phyloP scores from a whole-genome alignment of 225 moss, liverwort and hornwort genomes.

The Marchantia paleacea region DNA sequence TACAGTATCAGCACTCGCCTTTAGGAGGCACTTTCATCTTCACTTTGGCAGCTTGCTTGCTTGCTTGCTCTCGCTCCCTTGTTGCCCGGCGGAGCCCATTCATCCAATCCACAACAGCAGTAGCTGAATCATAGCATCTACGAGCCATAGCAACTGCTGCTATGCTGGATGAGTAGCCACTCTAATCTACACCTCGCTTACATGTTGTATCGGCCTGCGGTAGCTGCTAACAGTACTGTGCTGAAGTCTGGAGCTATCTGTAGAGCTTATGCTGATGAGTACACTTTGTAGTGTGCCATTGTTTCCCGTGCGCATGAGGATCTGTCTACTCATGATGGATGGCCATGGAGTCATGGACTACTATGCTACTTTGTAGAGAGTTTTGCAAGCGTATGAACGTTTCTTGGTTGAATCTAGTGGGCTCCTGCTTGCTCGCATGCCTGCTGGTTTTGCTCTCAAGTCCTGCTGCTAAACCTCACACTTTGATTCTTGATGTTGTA shows the following conservation, averaged over 20 bases:
- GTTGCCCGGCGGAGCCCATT: not conserved
- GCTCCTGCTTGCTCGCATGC: no score
- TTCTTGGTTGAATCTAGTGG: not conserved
- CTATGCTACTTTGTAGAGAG: not conserved
- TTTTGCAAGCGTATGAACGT: not conserved
- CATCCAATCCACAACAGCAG: slow-evolving; percentile 4
- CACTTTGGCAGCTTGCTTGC: not conserved
- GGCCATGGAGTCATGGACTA: not conserved
- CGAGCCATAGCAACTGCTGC: not conserved
- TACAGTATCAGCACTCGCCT: not conserved
- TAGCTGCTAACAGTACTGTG: not conserved
- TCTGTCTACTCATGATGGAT: not conserved
- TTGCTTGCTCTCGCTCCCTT: not conserved
- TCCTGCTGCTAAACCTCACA: no score
- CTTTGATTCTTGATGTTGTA: not conserved
- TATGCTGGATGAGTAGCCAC: not conserved
- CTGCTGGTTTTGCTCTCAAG: no score
- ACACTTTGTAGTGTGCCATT: not conserved
- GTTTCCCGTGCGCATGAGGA: slow-evolving; percentile 9
- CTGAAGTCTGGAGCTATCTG: not conserved
- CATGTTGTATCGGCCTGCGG: not conserved
- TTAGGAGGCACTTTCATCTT: not conserved
- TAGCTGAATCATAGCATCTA: not conserved
- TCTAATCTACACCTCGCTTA: not conserved
- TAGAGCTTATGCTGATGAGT: not conserved